Conservation (phyloP, 495 filamentous ascomycete species). For the Xylaria cubensis region DNA sequence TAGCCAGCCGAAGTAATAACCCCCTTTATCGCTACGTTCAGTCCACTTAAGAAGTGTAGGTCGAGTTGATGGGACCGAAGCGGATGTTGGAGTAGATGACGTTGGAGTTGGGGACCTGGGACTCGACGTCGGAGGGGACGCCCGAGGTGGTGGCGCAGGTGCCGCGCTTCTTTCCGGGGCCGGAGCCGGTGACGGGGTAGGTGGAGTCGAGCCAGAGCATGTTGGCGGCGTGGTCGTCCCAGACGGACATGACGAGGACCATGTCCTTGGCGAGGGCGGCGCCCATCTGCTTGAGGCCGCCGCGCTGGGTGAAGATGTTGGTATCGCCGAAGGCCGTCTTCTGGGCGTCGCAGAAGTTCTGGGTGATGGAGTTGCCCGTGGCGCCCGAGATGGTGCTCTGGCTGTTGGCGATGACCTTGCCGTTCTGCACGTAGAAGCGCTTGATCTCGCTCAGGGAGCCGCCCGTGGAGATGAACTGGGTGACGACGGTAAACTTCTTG, state of each 20-base stretch:
- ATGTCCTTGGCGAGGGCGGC: conserved; percentile 63
- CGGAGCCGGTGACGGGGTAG: conserved; percentile 60
- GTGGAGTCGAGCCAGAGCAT: conserved; percentile 84
- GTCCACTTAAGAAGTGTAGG: conserved; percentile 19
- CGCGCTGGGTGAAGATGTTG: conserved; percentile 62
- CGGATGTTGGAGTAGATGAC: conserved; percentile 68
- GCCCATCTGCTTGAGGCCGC: conserved; percentile 66
- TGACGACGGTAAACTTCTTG: conserved; percentile 69
- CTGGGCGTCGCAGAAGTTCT: conserved; percentile 48
- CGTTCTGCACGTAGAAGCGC: conserved; percentile 70
- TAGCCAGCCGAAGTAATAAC: neutral
- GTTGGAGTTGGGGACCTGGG: conserved; percentile 48
- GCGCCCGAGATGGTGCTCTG: conserved; percentile 58
- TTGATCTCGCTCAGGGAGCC: conserved; percentile 65
- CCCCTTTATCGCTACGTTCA: neutral
- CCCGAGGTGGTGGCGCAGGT: conserved; percentile 67
- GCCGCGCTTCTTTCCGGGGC: conserved; percentile 70
- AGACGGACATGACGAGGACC: conserved; percentile 77
- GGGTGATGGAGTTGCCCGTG: conserved; percentile 54
- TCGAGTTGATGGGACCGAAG: conserved; percentile 68
- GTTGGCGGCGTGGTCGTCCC: conserved; percentile 75
- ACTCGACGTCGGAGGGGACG: conserved; percentile 63
- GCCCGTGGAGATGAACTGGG: conserved; percentile 67
- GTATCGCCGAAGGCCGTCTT: conserved; percentile 69
- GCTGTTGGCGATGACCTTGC: conserved; percentile 59